These are phyloP conservation scores for Trichoderma citrinoviride DNA, from an alignment of 2,329 filamentous ascomycete genomes.

Conservation along the genomic window DNA sequence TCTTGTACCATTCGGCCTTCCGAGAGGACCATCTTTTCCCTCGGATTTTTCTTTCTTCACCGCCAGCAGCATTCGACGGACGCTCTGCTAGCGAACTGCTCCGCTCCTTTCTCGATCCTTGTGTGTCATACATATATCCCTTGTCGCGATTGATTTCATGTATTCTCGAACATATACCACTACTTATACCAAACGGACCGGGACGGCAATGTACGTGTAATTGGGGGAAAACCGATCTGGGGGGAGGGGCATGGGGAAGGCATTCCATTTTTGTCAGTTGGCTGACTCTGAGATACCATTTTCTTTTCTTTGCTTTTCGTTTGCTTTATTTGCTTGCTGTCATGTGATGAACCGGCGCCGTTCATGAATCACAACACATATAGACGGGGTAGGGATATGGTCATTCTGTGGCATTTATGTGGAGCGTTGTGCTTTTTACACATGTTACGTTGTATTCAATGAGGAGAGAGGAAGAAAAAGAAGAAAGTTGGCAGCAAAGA, in stretches of 20 bases:
- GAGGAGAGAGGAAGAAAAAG: not conserved
- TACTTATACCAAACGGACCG: slow-evolving; percentile 12
- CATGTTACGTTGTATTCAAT: not conserved
- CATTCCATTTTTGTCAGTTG: slow-evolving; percentile 20
- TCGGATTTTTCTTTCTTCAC: not conserved
- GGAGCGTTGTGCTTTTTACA: slow-evolving; percentile 4
- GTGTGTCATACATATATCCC: slow-evolving; percentile 10
- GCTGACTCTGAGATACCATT: slow-evolving; percentile 22
- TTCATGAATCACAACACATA: slow-evolving; percentile 16
- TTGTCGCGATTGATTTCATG: slow-evolving; percentile 16
- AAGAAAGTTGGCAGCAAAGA: not conserved
- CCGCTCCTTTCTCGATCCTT: slow-evolving; percentile 13
- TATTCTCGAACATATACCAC: slow-evolving; percentile 12
- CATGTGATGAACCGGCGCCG: slow-evolving; percentile 11
- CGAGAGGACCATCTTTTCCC: not conserved
- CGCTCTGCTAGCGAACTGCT: slow-evolving; percentile 9
- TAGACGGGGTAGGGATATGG: slow-evolving; percentile 15
- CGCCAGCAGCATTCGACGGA: not conserved
- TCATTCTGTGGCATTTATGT: slow-evolving; percentile 7
- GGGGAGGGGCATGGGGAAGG: not conserved
- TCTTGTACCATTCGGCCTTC: not conserved
- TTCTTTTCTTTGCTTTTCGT: slow-evolving; percentile 1
- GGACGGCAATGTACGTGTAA: slow-evolving; percentile 26
- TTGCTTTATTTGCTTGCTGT: not conserved
- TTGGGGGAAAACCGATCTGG: slow-evolving; percentile 16